Percentiles rank a stretch among this genome's conserved stretches.
phyloP scores from a whole-genome alignment of 768 basidiomycete species.

The Mycena epipterygia region DNA sequence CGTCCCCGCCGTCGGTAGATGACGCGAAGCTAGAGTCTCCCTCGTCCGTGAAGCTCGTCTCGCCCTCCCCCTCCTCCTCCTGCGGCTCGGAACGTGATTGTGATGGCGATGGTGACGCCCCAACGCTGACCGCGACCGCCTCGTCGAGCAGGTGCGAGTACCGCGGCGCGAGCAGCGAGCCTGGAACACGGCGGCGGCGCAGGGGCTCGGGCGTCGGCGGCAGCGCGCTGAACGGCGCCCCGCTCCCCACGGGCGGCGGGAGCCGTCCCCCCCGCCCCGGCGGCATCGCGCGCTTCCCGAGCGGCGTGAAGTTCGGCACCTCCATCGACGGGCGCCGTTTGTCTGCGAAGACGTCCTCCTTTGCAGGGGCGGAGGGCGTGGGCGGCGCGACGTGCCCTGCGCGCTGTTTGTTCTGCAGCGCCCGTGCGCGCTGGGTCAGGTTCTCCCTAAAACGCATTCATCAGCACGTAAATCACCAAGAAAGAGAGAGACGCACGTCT shows the following conservation, averaged over 20 bases:
- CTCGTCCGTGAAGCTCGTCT: conserved; percentile 17
- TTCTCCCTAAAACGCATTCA: conserved; percentile 56
- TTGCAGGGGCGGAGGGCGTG: neutral
- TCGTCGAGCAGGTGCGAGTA: conserved; percentile 73
- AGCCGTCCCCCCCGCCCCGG: conserved; percentile 44
- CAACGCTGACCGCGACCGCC: conserved; percentile 53
- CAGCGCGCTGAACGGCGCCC: conserved; percentile 51
- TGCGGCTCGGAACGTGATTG: conserved; percentile 13
- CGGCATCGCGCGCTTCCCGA: conserved; percentile 51
- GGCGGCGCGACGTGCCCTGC: conserved; percentile 65
- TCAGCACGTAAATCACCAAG: conserved; percentile 5
- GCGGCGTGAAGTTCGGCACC: conserved; percentile 69
- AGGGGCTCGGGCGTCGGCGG: conserved; percentile 37
- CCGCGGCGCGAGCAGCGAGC: conserved; percentile 63
- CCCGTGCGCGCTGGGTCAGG: conserved; percentile 64
- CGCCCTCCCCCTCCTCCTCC: conserved; percentile 7
- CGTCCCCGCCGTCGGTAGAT: conserved; percentile 20
- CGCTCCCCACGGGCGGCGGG: conserved; percentile 32
- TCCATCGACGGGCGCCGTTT: conserved; percentile 47
- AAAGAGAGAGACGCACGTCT: conserved; percentile 57
- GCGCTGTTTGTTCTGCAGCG: conserved; percentile 73
- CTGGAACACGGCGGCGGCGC: conserved; percentile 48
- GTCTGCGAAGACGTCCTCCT: conserved; percentile 30
- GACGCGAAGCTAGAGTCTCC: conserved; percentile 42
- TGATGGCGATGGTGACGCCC: neutral